These are phyloP conservation scores for Penicillium diatomitis DNA, from an alignment of 495 filamentous ascomycete genomes.

Conservation along the genomic window DNA sequence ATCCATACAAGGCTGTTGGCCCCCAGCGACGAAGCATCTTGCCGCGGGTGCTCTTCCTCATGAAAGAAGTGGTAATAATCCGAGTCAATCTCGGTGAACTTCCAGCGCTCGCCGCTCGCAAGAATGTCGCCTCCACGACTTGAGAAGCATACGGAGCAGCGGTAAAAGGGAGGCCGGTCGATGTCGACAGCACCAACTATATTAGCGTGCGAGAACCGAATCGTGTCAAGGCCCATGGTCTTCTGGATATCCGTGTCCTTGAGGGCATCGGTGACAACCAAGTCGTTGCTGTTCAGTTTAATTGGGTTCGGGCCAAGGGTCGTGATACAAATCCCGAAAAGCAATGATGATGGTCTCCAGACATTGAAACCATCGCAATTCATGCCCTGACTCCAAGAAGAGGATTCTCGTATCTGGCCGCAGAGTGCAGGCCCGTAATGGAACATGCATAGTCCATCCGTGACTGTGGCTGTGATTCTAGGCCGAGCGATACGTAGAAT, in stretches of 20 bases:
- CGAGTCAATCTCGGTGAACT: not conserved
- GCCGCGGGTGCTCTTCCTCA: not conserved
- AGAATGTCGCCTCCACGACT: not conserved
- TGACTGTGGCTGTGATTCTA: not conserved
- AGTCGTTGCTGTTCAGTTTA: not conserved
- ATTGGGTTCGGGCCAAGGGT: not conserved
- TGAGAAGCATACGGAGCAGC: not conserved
- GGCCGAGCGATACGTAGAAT: not conserved
- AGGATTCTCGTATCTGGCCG: not conserved
- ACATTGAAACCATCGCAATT: not conserved
- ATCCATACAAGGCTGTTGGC: not conserved
- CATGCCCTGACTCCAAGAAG: not conserved
- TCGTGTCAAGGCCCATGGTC: not conserved
- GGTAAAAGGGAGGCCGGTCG: not conserved
- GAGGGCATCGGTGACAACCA: not conserved
- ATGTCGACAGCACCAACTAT: not conserved
- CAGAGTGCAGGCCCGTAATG: not conserved
- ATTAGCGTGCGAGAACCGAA: not conserved
- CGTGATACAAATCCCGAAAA: not conserved
- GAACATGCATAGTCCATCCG: not conserved
- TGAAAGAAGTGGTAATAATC: not conserved
- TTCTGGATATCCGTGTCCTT: not conserved
- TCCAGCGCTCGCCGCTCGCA: slow-evolving; percentile 4
- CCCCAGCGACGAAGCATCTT: no score
- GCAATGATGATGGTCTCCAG: not conserved